Evolutionary conservation across 2,329 filamentous ascomycete genomes (phyloP).

Genomic region (Verticillium dahliae): DNA sequence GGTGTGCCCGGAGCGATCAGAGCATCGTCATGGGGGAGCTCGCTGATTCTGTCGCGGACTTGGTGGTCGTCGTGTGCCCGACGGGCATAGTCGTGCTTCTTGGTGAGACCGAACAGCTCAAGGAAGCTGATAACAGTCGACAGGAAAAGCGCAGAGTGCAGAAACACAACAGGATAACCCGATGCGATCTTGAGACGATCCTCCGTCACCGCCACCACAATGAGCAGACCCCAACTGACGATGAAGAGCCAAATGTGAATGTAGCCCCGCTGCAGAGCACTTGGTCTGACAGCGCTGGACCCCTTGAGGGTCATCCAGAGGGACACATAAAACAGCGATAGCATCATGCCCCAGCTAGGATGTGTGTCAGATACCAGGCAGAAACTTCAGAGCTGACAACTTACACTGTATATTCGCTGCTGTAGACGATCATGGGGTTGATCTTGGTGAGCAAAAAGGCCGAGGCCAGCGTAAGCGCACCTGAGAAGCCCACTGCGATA

Average conservation of each 20-base stretch:
- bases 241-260: constrained; percentile 78
- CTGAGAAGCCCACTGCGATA: constrained; percentile 62
- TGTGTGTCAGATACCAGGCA: constrained; percentile 7
- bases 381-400: constrained; percentile 14
- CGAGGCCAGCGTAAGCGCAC: constrained; percentile 61
- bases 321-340: constrained; percentile 71
- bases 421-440: constrained; percentile 89
- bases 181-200: constrained; percentile 66
- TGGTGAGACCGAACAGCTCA: constrained; percentile 72
- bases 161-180: constrained; percentile 76
- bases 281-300: constrained; percentile 74
- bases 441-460: constrained; percentile 72
- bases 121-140: constrained; percentile 69
- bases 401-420: constrained; percentile 72
- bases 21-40: constrained; percentile 22
- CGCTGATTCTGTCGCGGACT: constrained; percentile 27
- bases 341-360: constrained; percentile 69
- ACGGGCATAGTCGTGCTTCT: constrained; percentile 62
- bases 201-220: constrained; percentile 68
- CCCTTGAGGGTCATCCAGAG: constrained; percentile 80
- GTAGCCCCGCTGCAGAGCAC: constrained; percentile 78
- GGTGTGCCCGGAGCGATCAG: constrained; percentile 33
- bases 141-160: constrained; percentile 68
- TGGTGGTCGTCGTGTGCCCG: constrained; percentile 46
- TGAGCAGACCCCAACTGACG: constrained; percentile 65